Conservation (phyloP, 352 stramenopile species). For the Globisporangium apiculatum region DNA sequence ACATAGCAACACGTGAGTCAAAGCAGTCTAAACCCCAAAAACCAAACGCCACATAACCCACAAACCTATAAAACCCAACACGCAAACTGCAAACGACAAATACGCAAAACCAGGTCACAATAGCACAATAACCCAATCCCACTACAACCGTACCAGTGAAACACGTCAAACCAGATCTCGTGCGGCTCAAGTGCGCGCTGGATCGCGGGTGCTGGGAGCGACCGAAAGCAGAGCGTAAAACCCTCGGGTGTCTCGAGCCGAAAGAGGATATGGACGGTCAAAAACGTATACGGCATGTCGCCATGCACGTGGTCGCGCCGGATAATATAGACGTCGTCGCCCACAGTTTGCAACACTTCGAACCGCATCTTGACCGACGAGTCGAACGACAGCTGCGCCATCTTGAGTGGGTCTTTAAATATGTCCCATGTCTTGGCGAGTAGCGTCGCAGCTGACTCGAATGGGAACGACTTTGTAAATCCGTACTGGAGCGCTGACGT, state of each 20-base stretch:
- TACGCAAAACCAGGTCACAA: neutral
- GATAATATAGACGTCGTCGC: slow-evolving; percentile 51
- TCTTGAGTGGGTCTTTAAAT: slow-evolving; percentile 29
- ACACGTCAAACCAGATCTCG: slow-evolving; percentile 58
- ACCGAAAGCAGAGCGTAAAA: slow-evolving; percentile 53
- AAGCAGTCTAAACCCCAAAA: too few species aligned
- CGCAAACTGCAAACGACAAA: neutral
- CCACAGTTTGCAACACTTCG: slow-evolving; percentile 41
- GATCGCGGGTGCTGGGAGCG: slow-evolving; percentile 42
- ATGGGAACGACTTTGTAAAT: slow-evolving; percentile 34
- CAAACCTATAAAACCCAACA: too few species aligned
- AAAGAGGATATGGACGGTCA: slow-evolving; percentile 55
- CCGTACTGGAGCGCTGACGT: slow-evolving; percentile 27
- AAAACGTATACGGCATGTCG: slow-evolving; percentile 35
- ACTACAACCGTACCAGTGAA: slow-evolving; percentile 31
- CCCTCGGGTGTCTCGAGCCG: slow-evolving; percentile 47
- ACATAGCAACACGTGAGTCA: neutral
- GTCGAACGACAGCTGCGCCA: slow-evolving; percentile 41
- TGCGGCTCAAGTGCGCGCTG: slow-evolving; percentile 30
- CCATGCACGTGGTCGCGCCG: slow-evolving; percentile 44
- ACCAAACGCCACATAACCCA: too few species aligned
- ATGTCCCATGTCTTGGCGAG: slow-evolving; percentile 38
- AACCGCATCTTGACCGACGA: slow-evolving; percentile 34
- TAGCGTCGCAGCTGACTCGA: slow-evolving; percentile 25
- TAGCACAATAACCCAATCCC: too few species aligned